A percentile compares a stretch with the other conserved stretches of the same genome.
These are phyloP conservation scores for Centaurea solstitialis DNA, from an alignment of 129 eudicot genomes.

Conservation along the genomic window DNA sequence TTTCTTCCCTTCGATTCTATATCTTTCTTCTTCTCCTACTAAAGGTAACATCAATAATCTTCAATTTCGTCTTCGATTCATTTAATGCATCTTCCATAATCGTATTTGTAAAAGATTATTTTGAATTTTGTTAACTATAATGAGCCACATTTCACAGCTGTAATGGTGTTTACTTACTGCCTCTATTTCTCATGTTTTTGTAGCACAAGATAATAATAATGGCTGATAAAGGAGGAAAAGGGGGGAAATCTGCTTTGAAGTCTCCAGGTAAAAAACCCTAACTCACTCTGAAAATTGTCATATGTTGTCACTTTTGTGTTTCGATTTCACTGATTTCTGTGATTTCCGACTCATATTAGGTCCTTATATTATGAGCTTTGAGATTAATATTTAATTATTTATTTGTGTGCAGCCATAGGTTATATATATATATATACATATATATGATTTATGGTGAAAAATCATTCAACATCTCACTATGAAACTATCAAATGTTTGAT, in stretches of 20 bases:
- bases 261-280: constrained; percentile 51
- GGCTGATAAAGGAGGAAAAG: constrained; percentile 58
- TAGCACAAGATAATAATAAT: constrained; percentile 21
- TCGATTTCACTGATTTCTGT: neutral
- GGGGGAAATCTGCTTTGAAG: constrained; percentile 49
- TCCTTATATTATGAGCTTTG: constrained; percentile 3
- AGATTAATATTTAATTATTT: neutral
- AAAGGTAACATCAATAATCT: constrained; percentile 7
- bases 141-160: neutral
- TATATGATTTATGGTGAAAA: too few species aligned
- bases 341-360: too few species aligned
- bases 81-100: neutral
- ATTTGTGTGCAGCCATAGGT: neutral
- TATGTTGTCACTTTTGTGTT: neutral
- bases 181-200: constrained; percentile 7
- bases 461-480: neutral
- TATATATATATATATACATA: too few species aligned
- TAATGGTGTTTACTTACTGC: neutral
- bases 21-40: neutral
- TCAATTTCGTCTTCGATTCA: neutral
- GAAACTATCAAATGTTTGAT: neutral
- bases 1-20: neutral
- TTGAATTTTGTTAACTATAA: neutral
- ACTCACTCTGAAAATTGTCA: neutral
- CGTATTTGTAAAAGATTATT: neutral